phyloP scores from a whole-genome alignment of 148 eudicot species.

The Persicaria tinctoria region DNA sequence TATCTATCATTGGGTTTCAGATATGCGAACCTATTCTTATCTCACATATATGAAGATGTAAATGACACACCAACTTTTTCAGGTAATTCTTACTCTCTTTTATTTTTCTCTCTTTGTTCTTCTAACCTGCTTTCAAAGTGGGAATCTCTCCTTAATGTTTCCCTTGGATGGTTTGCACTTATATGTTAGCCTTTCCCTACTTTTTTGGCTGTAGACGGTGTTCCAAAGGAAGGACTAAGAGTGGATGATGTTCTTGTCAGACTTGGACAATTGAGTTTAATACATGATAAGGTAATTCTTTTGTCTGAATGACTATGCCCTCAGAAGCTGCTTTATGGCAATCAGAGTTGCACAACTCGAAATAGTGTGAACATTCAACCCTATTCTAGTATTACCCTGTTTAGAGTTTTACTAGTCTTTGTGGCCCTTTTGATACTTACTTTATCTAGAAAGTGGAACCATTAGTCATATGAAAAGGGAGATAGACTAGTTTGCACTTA shows the following conservation, averaged over 20 bases:
- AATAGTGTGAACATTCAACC: not conserved
- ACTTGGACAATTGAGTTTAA: slow-evolving; percentile 50
- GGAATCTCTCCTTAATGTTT: not conserved
- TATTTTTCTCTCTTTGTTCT: not conserved
- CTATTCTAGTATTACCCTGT: not conserved
- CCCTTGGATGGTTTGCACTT: not conserved
- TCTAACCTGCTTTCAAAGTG: not conserved
- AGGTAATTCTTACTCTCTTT: slow-evolving; percentile 32
- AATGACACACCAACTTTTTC: slow-evolving; percentile 69
- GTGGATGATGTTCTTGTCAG: slow-evolving; percentile 85
- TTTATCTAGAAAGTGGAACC: not conserved
- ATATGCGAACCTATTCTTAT: slow-evolving; percentile 65
- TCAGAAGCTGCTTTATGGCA: not conserved
- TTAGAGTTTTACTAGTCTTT: not conserved
- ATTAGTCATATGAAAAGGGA: not conserved
- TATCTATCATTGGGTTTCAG: slow-evolving; percentile 22
- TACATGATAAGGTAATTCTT: slow-evolving; percentile 62
- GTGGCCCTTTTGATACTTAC: not conserved
- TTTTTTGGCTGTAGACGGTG: slow-evolving; percentile 60
- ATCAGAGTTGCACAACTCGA: not conserved
- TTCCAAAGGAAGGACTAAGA: slow-evolving; percentile 87
- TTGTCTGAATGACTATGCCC: not conserved
- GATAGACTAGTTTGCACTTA: not conserved
- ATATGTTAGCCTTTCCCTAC: not conserved
- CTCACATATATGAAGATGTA: slow-evolving; percentile 69